Evolutionary conservation across 305 asterid genomes (phyloP), one percentile per base, ranked within the genome.

Genomic region (Fraxinus latifolia): DNA sequence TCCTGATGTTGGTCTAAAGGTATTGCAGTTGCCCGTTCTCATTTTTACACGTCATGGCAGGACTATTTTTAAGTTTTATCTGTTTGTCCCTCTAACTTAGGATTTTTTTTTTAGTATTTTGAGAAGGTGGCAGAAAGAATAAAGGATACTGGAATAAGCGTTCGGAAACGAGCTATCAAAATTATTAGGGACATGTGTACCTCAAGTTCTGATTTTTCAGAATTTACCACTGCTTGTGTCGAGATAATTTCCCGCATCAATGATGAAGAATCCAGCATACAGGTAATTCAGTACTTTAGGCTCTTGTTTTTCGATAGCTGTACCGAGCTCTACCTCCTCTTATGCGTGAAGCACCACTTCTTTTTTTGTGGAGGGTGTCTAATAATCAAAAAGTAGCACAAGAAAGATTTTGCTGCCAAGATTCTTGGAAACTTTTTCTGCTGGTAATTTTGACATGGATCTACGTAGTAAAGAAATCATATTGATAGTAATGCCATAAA

Each of bases 1-100:
- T 85, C 98, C 99, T 85, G 97, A 93, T 87, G 99, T 96, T 92
- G 99, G 98, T 82, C 87, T 95, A 67, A 95, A 92, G 99, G 99
- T 96, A 94, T 82, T 81, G 78, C 55, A 34, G 74, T 83, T 81
- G 78, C 68, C 71, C 80, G 42, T 87, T 79, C 80, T 76, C 11
- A 19, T 37, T 44, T 77, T 79, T 42, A 77, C 67, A 62, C 55
- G 76, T 83, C 42, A 58, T 68, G 47, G 83, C 82, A 77, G 81
- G 37, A 72, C 83, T 70, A 36, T 79, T 42, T 83, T 65, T 80
- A 39, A 58, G 62, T 33, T 67, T 78, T 65, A 78, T 74, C 70
- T 44, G 71, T 85, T 89, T 86, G 50, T 34, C 76, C 79, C 81
- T 80, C 81, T 84, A 82, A 86, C 67, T 32, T 82, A 14, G 76